Percentiles rank a stretch among this genome's conserved stretches.
These are phyloP conservation scores for Phaeolepiota aurea DNA, from an alignment of 768 basidiomycete genomes.

Conservation along the genomic window DNA sequence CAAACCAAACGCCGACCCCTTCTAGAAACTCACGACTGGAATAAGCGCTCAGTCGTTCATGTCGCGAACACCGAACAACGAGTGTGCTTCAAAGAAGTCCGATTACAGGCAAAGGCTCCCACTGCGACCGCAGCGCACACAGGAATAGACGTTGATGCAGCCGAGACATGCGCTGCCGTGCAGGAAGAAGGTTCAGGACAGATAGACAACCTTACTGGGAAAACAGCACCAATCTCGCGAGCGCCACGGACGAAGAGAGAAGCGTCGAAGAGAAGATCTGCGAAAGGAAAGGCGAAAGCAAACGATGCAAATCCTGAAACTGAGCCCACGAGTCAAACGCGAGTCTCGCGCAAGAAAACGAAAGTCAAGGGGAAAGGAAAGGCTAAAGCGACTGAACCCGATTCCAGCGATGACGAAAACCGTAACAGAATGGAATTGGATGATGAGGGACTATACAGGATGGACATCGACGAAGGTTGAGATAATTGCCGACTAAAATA, in stretches of 20 bases:
- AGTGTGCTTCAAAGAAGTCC: slow-evolving; percentile 67
- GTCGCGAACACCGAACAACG: slow-evolving; percentile 60
- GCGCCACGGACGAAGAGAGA: neutral
- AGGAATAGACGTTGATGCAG: no score
- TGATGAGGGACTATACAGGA: neutral
- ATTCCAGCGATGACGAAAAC: no score
- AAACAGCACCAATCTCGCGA: neutral
- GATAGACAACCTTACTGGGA: neutral
- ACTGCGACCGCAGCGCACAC: no score
- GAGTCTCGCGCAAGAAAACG: neutral
- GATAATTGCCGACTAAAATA: no score
- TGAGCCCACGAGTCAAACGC: neutral
- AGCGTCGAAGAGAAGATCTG: neutral
- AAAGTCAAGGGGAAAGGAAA: neutral
- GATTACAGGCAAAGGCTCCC: slow-evolving; percentile 38
- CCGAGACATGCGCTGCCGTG: neutral
- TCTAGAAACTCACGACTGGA: slow-evolving; percentile 34
- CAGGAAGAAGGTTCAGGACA: neutral
- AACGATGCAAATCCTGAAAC: neutral
- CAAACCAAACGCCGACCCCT: neutral
- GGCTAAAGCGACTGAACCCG: no score
- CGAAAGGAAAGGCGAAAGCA: neutral
- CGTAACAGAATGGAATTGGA: neutral
- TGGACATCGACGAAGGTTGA: neutral
- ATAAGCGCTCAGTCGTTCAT: slow-evolving; percentile 43